Evolutionary conservation across 176 grass and related monocot genomes (phyloP), one percentile per base, ranked within the genome.

Genomic region (Miscanthus lutarioriparius): DNA sequence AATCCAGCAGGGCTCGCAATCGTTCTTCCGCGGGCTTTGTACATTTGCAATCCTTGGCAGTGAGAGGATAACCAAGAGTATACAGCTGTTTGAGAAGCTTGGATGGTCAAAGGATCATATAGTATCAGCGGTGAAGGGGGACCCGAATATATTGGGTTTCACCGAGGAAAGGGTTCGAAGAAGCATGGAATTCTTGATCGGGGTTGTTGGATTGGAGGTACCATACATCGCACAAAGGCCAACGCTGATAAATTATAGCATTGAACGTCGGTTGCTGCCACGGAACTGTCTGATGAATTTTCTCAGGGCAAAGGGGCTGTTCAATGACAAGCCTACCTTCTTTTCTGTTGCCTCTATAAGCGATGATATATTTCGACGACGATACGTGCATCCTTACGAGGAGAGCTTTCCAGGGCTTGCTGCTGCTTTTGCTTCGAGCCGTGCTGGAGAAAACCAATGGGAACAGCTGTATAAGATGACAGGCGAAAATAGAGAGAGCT

Each of bases 131-230:
- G 3, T 36, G 0, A 77, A 17, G 45, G 70, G 36, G 27, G 15
- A 17, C 26, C 70, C 85, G 0, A 6, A 0, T 39, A 22, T 87
- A 13, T 14, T 87, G 62, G 14, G 1, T 2, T 11, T 45, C 14
- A 59, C 70, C 3, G 36, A 82, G 17, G 49, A 35, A 56, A 84
- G 4, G 43, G 3, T 91, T 11, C 45, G 4, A 40, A 7, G 10
- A 45, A 22, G 6, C 19, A 3, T 79, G 40, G 38, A 82, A 7
- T 91, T 72, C 69, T 62, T 77, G 39, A 64, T 20, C 5, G 23
- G 22, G 47, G 74, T 90, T 68, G 37, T 83, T 2, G 63, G 82
- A 9, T 14, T 87, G 54, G 81, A 92, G 36, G 13, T 10, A 8
- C 17, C 25, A 4, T 88, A 83, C 37, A 39, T 94, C 27, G 81